Evolutionary conservation across 768 basidiomycete genomes (phyloP).

Genomic region (Calocybe cyanea): DNA sequence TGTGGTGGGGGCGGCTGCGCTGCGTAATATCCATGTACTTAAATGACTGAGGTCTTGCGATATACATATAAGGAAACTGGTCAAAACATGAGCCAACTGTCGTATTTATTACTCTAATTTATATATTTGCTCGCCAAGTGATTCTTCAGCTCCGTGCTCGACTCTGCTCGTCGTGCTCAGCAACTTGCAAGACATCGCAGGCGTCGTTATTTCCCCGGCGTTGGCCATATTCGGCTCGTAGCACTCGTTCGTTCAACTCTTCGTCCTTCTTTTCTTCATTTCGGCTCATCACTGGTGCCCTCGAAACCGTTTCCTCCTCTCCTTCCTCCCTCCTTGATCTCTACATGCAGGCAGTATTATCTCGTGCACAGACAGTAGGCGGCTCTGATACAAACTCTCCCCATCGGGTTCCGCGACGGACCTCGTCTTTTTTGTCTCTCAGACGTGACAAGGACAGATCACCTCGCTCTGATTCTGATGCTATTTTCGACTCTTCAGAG

Average conservation of each 20-base stretch:
- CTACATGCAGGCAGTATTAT: constrained; percentile 35
- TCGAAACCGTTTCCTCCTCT: constrained; percentile 7
- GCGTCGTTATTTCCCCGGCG: too few species aligned
- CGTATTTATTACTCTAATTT: too few species aligned
- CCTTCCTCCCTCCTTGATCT: background rate
- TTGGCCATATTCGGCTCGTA: constrained; percentile 5
- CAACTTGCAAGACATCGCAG: too few species aligned
- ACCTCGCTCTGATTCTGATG: constrained; percentile 16
- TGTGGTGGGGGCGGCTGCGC: constrained; percentile 17
- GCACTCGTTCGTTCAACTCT: constrained; percentile 9
- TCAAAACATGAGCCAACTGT: too few species aligned
- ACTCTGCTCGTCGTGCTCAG: too few species aligned
- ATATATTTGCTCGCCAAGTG: too few species aligned
- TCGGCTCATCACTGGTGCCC: constrained; percentile 5
- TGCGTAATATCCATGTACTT: constrained; percentile 18
- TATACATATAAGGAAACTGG: too few species aligned
- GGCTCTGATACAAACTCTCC: constrained; percentile 24
- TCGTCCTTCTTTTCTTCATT: constrained; percentile 8
- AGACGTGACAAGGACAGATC: constrained; percentile 45
- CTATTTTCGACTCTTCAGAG: constrained; percentile 21
- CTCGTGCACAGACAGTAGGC: constrained; percentile 28
- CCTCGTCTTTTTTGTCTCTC: constrained; percentile 54
- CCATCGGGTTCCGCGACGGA: constrained; percentile 47
- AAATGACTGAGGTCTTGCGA: background rate
- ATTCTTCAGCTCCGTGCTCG: too few species aligned